Evolutionary conservation across 2,329 filamentous ascomycete species (phyloP).

Genomic region (Botrytis deweyae): DNA sequence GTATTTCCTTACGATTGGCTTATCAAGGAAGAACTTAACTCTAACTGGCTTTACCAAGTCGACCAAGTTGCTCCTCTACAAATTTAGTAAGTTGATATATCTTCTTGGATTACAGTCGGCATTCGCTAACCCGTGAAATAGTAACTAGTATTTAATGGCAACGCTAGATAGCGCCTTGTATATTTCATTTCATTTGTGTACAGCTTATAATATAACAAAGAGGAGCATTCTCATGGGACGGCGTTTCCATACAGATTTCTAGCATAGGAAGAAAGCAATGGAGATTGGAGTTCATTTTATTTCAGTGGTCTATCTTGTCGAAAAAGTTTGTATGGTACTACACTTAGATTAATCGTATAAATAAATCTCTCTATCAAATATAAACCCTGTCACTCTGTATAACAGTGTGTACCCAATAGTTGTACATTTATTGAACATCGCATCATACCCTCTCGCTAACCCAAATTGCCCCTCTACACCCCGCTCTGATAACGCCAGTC

Average conservation of each 20-base stretch:
- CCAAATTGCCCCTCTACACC: slow-evolving; percentile 91
- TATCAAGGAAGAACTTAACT: slow-evolving; percentile 82
- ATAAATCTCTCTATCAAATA: neutral
- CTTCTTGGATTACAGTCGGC: slow-evolving; percentile 87
- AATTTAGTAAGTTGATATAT: slow-evolving; percentile 80
- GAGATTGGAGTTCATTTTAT: slow-evolving; percentile 18
- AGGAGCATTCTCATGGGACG: slow-evolving; percentile 11
- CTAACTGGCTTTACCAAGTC: slow-evolving; percentile 96
- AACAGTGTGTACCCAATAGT: slow-evolving; percentile 10
- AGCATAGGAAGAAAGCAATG: slow-evolving; percentile 14
- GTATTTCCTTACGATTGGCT: slow-evolving; percentile 97
- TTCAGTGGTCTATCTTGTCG: slow-evolving; percentile 10
- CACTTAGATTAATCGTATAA: slow-evolving; percentile 15
- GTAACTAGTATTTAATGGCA: slow-evolving; percentile 20
- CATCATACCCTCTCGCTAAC: slow-evolving; percentile 70
- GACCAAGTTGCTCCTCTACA: slow-evolving; percentile 94
- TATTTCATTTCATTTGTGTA: slow-evolving; percentile 19
- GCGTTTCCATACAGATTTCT: slow-evolving; percentile 16
- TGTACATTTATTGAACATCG: slow-evolving; percentile 8
- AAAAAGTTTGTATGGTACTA: slow-evolving; percentile 8
- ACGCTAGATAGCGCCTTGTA: slow-evolving; percentile 13
- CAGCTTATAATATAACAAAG: slow-evolving; percentile 15
- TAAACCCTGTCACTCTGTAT: neutral
- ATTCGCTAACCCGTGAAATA: slow-evolving; percentile 70
- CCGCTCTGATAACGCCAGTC: slow-evolving; percentile 82